phyloP scores from a whole-genome alignment of 2,329 filamentous ascomycete genomes.

The Sporothrix mexicana region DNA sequence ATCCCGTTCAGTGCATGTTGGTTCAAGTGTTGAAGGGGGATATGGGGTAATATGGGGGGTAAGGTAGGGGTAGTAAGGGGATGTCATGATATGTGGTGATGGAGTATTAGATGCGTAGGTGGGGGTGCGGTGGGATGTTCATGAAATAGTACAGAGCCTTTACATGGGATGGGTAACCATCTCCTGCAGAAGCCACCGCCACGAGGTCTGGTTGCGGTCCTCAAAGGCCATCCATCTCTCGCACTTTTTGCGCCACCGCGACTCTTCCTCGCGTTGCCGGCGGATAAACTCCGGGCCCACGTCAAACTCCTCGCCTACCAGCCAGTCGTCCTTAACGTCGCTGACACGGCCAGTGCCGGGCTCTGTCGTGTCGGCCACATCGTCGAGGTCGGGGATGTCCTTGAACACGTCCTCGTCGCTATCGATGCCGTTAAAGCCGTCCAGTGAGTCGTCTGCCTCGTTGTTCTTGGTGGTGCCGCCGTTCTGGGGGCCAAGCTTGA shows the following conservation, averaged over 20 bases:
- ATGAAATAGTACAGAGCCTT: slow-evolving; percentile 1
- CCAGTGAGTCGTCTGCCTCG: slow-evolving; percentile 62
- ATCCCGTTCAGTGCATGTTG: slow-evolving; percentile 23
- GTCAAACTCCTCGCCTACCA: slow-evolving; percentile 95
- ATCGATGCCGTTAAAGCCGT: slow-evolving; percentile 72
- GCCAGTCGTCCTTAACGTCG: slow-evolving; percentile 76
- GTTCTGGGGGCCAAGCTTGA: slow-evolving; percentile 69
- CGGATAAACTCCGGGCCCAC: slow-evolving; percentile 93
- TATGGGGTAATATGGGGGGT: not conserved
- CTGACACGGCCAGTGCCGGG: slow-evolving; percentile 60
- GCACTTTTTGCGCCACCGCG: slow-evolving; percentile 86
- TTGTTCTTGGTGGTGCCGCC: slow-evolving; percentile 48
- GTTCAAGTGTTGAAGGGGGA: slow-evolving; percentile 22
- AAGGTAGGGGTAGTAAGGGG: not conserved
- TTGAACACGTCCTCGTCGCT: slow-evolving; percentile 95
- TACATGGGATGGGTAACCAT: slow-evolving; percentile 50
- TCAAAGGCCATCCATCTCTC: slow-evolving; percentile 77
- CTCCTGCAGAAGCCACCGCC: slow-evolving; percentile 78
- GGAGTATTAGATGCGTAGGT: too few species aligned
- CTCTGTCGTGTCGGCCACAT: slow-evolving; percentile 61
- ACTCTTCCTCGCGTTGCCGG: slow-evolving; percentile 88
- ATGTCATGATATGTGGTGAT: not conserved
- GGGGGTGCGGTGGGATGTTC: not conserved
- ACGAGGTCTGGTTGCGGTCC: slow-evolving; percentile 62
- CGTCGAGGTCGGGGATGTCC: slow-evolving; percentile 90